Conservation (phyloP, 164 flowering plant genomes). For the Litsea cubeba region DNA sequence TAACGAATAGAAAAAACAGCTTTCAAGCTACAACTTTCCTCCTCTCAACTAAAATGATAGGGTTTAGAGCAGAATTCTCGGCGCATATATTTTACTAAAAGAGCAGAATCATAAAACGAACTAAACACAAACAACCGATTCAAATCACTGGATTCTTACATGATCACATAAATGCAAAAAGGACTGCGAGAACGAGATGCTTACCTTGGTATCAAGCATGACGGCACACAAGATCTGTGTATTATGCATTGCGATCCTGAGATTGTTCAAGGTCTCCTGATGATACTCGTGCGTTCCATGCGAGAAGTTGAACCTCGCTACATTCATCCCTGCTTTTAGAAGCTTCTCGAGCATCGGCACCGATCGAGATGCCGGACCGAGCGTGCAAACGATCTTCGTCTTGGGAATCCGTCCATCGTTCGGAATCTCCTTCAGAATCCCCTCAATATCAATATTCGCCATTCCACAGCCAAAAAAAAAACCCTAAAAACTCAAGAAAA, state of each 20-base stretch:
- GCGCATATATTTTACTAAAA: too few relatives aligned
- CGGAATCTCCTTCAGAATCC: slow-evolving; percentile 62
- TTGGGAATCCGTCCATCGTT: slow-evolving; percentile 55
- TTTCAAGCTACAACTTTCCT: not conserved
- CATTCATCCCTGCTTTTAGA: slow-evolving; percentile 71
- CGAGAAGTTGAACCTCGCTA: slow-evolving; percentile 79
- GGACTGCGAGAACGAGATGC: not conserved
- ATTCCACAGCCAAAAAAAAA: not conserved
- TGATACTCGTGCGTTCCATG: slow-evolving; percentile 79
- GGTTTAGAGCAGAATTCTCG: too few relatives aligned
- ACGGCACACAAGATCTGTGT: slow-evolving; percentile 67
- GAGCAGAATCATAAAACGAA: not conserved
- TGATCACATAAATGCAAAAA: too few relatives aligned
- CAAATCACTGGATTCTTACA: not conserved
- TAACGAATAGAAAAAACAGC: not conserved
- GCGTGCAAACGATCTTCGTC: slow-evolving; percentile 78
- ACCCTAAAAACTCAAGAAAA: not conserved
- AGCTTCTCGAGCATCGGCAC: slow-evolving; percentile 72
- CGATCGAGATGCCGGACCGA: slow-evolving; percentile 68
- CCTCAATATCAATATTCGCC: slow-evolving; percentile 46
- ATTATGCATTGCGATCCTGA: slow-evolving; percentile 62
- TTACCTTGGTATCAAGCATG: slow-evolving; percentile 84
- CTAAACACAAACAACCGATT: not conserved
- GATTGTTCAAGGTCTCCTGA: slow-evolving; percentile 69
- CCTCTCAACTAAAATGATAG: not conserved